Evolutionary conservation across 257 asterid genomes (phyloP).

Genomic region (Henckelia pumila): DNA sequence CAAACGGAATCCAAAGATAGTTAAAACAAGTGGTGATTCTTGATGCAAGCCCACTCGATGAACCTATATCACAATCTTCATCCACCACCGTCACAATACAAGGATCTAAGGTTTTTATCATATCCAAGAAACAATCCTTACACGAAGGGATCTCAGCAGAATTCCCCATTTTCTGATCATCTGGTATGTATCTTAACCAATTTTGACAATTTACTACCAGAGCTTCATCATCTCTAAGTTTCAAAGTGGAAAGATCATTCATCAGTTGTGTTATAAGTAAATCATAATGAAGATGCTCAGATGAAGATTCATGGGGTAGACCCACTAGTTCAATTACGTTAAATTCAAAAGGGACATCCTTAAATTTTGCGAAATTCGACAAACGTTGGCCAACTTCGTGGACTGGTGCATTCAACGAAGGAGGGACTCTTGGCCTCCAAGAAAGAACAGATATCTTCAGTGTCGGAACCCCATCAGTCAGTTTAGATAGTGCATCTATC

Average conservation of each 20-base stretch:
- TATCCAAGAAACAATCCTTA: constrained; percentile 46
- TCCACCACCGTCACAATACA: constrained; percentile 49
- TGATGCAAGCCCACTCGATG: constrained; percentile 35
- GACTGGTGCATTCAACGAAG: constrained; percentile 47
- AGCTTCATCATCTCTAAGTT: constrained; percentile 49
- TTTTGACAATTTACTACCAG: constrained; percentile 67
- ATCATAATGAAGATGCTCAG: constrained; percentile 25
- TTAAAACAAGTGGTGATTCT: constrained; percentile 63
- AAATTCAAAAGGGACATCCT: constrained; percentile 65
- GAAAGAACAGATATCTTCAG: constrained; percentile 52
- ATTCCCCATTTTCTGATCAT: constrained; percentile 23
- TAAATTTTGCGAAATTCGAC: constrained; percentile 54
- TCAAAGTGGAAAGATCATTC: constrained; percentile 26
- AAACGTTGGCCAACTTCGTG: constrained; percentile 62
- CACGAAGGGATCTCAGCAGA: constrained; percentile 18
- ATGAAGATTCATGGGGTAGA: constrained; percentile 1
- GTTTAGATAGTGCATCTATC: constrained; percentile 54
- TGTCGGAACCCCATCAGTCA: constrained; percentile 42
- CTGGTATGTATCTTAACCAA: constrained; percentile 59
- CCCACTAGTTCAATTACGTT: constrained; percentile 34
- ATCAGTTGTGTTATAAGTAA: constrained; percentile 34
- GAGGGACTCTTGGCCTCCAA: constrained; percentile 60
- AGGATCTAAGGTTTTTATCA: constrained; percentile 42
- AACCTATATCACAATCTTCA: constrained; percentile 61
- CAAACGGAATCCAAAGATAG: constrained; percentile 82